Evolutionary conservation across 495 filamentous ascomycete species (phyloP).

Genomic region (Neurospora hispaniola): DNA sequence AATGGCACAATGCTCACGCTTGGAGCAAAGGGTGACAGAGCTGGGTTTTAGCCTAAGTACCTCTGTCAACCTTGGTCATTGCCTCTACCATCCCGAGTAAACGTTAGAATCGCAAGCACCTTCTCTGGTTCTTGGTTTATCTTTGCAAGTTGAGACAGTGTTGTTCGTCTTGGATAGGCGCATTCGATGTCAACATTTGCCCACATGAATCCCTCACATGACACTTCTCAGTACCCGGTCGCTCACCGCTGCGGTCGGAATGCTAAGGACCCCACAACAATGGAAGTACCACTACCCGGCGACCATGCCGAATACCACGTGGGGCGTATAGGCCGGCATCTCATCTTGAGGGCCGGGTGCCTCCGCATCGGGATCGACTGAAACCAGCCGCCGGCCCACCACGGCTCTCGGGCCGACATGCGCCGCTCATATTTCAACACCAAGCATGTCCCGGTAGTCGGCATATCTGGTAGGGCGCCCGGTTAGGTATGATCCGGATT

Average conservation of each 20-base stretch:
- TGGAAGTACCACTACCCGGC: not conserved
- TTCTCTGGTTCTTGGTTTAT: not conserved
- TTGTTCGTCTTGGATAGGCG: not conserved
- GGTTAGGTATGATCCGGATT: no score
- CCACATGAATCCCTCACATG: not conserved
- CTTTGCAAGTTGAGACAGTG: not conserved
- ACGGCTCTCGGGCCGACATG: slow-evolving; percentile 23
- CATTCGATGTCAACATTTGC: not conserved
- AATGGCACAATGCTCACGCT: not conserved
- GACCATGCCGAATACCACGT: not conserved
- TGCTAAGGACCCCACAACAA: slow-evolving; percentile 28
- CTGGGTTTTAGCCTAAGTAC: not conserved
- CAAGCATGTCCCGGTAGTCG: slow-evolving; percentile 37
- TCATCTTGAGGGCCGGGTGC: not conserved
- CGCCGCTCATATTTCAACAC: slow-evolving; percentile 30
- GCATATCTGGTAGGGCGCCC: slow-evolving; percentile 30
- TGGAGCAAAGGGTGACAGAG: not conserved
- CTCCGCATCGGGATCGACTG: not conserved
- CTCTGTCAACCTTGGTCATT: not conserved
- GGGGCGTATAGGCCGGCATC: no score
- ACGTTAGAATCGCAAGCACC: not conserved
- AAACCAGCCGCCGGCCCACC: slow-evolving; percentile 10
- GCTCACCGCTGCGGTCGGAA: slow-evolving; percentile 29
- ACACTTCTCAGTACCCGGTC: slow-evolving; percentile 16
- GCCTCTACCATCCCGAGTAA: not conserved